Base-by-base conservation (phyloP, 2,329 filamentous ascomycete genomes). In the Colletotrichum graminicola region DNA sequence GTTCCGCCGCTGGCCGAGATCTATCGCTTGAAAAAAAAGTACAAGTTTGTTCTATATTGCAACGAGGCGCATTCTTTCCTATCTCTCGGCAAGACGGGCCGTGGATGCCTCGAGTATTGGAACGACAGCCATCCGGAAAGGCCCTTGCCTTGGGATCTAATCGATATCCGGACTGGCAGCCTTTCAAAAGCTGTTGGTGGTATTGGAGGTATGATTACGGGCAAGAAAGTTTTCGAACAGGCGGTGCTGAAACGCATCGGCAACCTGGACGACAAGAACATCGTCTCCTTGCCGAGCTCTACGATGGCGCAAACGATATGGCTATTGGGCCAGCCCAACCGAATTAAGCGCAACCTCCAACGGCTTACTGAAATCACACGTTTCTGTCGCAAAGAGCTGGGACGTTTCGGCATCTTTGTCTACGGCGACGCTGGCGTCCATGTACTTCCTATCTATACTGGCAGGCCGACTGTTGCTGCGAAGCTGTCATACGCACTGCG, bases 61-160 rank as follows among this genome's bases (percentile, higher is more conserved):
- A 71, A 75, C 52, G 74, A 75, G 34, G 66, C 71, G 1, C 71
- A 73, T 39, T 73, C 74, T 0, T 73, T 75, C 23, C 54, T 74
- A 1, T 72, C 73, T 2, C 54, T 73, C 4, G 74, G 74, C 0
- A 65, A 56, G 41, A 74, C 62, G 16, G 74, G 74, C 8, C 67
- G 62, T 5, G 73, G 74, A 32, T 74, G 71, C 23, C 34, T 74
- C 29, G 73, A 75, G 43, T 56, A 71, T 59, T 73, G 73, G 71
- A 75, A 72, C 18, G 65, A 74, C 29, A 45, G 41, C 26, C 71
- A 74, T 4, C 26, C 62, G 23, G 60, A 72, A 23, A 47, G 16
- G 49, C 59, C 54, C 0, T 56, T 73, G 1, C 66, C 73, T 2
- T 64, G 29, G 51, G 66, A 74, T 21, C 41, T 73, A 26, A 69